Conservation (phyloP, 768 basidiomycete species). For the Melanogaster broomeanus region DNA sequence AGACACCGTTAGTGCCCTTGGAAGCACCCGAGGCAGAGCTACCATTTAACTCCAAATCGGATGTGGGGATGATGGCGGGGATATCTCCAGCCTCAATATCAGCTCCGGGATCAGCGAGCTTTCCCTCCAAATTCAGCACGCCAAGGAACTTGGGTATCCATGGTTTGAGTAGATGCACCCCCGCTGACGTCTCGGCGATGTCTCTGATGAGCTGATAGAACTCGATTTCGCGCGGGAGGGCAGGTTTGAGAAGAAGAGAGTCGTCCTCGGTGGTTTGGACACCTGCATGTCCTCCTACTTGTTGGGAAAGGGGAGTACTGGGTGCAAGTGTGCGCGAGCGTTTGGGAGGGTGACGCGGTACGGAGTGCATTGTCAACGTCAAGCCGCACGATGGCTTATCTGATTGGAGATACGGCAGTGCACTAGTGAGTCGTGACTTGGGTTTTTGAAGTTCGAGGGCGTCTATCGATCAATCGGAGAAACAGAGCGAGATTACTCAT, state of each 20-base stretch:
- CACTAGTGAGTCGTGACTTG: no score
- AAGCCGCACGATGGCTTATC: no score
- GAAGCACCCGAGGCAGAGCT: constrained; percentile 26
- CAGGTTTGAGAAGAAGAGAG: constrained; percentile 81
- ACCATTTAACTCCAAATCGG: constrained; percentile 51
- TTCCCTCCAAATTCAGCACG: constrained; percentile 71
- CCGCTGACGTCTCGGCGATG: constrained; percentile 26
- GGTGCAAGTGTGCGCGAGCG: constrained; percentile 23
- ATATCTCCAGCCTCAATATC: constrained; percentile 1
- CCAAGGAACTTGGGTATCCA: constrained; percentile 82
- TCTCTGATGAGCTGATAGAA: constrained; percentile 65
- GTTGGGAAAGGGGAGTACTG: constrained; percentile 44
- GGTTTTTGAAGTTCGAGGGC: no score
- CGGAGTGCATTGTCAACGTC: not conserved
- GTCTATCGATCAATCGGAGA: no score
- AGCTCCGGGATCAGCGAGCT: constrained; percentile 16
- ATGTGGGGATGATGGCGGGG: constrained; percentile 24
- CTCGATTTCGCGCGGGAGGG: constrained; percentile 58
- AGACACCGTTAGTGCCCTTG: not conserved
- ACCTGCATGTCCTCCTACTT: constrained; percentile 83
- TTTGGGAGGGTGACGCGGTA: not conserved
- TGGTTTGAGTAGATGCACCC: constrained; percentile 38
- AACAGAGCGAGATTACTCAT: no score
- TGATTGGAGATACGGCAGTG: no score
- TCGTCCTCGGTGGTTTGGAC: constrained; percentile 72